Base-by-base conservation (phyloP, 257 asterid species). In the Salvia hispanica region DNA sequence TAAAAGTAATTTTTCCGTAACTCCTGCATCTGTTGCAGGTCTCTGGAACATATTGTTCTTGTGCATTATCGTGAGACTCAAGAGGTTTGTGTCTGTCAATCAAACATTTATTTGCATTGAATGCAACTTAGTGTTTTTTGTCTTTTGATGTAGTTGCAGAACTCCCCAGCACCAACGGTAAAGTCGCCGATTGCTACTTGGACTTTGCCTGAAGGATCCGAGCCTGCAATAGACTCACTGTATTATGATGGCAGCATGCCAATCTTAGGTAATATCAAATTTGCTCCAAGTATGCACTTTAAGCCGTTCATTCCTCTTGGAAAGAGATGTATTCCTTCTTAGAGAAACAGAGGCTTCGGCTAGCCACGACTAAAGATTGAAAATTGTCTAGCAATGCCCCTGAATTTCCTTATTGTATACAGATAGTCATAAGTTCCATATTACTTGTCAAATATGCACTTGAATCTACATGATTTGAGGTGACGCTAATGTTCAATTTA, bases 21-120 rank as follows among this genome's bases (percentile, higher is more conserved):
- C 42, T 37, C 51, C 57, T 37, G 37, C 79, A 45, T 66, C 47
- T 78, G 65, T 85, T 72, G 80, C 88, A 93, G 99, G 94, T 77
- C 90, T 25, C 80, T 85, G 74, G 99, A 93, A 71, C 96, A 93
- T 83, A 74, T 90, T 58, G 97, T 93, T 74, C 96, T 93, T 66
- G 99, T 93, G 81, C 99, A 93, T 78, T 93, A 93, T 78, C 99
- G 97, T 56, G 97, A 88, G 84, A 93, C 99, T 63, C 95, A 81
- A 77, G 97, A 90, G 99, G 99, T 93, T 78, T 69, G 86, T 74
- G 67, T 74, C 78, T 66, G 52, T 76, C 37, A 51, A 10, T 66
- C 48, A 25, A 34, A 56, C 8, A 39, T 5, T 39, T 7, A 39
- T 39, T 5, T 5, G 43, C 43, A 39, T 39, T 39, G 43, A 39